Evolutionary conservation across 2,329 filamentous ascomycete genomes (phyloP), one percentile per base, ranked within the genome.

Genomic region (Dactylellina sp.): DNA sequence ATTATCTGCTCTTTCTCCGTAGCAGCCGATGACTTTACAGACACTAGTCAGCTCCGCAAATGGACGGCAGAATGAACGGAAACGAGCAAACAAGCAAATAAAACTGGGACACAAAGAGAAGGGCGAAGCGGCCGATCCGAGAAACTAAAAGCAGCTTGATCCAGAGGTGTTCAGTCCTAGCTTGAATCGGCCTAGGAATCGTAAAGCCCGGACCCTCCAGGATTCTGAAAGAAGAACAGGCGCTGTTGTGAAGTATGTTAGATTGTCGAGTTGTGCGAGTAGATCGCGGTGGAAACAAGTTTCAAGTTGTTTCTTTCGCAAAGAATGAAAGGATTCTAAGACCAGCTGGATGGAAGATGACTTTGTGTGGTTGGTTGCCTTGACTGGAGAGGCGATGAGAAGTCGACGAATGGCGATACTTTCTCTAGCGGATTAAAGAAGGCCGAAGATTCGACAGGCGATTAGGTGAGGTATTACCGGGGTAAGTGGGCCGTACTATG

Each of bases 81-180:
- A 63, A 72, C 44, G 50, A 60, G 59, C 55, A 50, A 72, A 60
- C 68, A 65, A 64, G 60, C 68, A 50, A 72, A 28, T 72, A 46
- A 59, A 59, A 32, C 49, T 7, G 46, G 42, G 16, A 53, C 68
- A 46, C 44, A 61, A 64, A 64, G 35, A 65, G 68, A 65, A 72
- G 50, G 68, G 37, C 53, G 35, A 72, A 59, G 68, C 68, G 68
- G 63, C 49, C 42, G 46, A 57, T 9, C 4, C 40, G 50, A 63
- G 47, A 37, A 44, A 42, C 49, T 7, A 40, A 53, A 59, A 49
- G 53, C 63, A 52, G 53, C 35, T 42, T 66, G 18, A 40, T 12
- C 7, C 5, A 28, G 47, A 49, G 32, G 16, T 42, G n/a, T 11
- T 47, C 44, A 37, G 25, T 56, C 49, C 39, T 47, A 44, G 60